phyloP scores from a whole-genome alignment of 495 filamentous ascomycete species.

The Neurospora tetraspora region DNA sequence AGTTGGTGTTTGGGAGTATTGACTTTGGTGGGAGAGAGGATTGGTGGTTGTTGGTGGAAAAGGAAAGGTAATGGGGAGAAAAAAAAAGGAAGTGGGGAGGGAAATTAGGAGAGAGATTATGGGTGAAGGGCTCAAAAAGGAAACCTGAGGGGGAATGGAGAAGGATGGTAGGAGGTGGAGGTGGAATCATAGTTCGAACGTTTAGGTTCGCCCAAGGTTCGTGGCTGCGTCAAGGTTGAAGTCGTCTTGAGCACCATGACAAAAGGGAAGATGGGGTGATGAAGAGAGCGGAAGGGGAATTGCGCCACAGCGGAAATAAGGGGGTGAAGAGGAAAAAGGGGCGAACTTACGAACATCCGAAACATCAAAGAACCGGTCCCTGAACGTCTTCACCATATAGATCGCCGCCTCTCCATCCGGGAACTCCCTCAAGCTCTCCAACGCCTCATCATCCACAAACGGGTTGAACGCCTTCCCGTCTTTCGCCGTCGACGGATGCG shows the following conservation, averaged over 20 bases:
- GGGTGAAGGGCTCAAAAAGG: not conserved
- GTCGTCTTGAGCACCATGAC: not conserved
- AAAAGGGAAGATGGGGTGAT: not conserved
- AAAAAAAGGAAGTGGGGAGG: not conserved
- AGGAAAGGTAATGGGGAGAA: too few relatives aligned
- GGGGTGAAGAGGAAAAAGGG: not conserved
- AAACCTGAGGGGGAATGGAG: not conserved
- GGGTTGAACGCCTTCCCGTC: constrained; percentile 36
- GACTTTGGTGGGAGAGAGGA: not conserved
- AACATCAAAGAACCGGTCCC: constrained; percentile 26
- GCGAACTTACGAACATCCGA: constrained; percentile 27
- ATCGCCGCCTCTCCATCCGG: constrained; percentile 23
- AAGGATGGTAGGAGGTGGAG: not conserved
- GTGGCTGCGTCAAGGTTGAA: not conserved
- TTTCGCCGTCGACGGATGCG: constrained; percentile 30
- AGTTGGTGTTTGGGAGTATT: not conserved
- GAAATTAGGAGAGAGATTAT: not conserved
- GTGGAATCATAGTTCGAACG: not conserved
- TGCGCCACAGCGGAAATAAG: not conserved
- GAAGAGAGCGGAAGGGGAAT: not conserved
- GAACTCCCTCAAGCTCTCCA: constrained; percentile 25
- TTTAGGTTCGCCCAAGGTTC: not conserved
- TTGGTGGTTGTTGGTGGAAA: not conserved
- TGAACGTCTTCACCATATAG: constrained; percentile 32
- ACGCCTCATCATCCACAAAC: constrained; percentile 24